A percentile compares a stretch with the other conserved stretches of the same genome.
Evolutionary conservation across 306 rosid genomes (phyloP).

Genomic region (Crataegus laevigata): DNA sequence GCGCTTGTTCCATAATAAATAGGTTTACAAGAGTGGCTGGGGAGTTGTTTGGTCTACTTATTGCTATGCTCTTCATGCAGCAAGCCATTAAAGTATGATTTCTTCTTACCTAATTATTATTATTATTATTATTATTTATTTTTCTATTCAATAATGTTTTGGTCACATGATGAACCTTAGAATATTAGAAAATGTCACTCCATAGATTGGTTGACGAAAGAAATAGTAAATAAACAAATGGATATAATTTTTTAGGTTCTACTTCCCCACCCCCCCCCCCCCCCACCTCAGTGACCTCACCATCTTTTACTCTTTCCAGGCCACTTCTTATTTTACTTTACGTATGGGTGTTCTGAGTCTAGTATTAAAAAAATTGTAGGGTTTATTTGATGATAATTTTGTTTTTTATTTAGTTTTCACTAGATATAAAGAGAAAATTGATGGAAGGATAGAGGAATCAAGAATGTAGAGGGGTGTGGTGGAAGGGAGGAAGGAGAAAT

Average conservation of each 20-base stretch:
- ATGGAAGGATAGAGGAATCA: not conserved
- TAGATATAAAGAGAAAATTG: too few relatives aligned
- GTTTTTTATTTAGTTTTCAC: not conserved
- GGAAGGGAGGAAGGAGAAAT: too few relatives aligned
- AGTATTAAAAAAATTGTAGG: not conserved
- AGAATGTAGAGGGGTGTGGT: not conserved
- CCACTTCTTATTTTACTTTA: not conserved
- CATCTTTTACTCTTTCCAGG: not conserved
- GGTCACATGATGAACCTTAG: not conserved
- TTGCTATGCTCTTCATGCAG: conserved; percentile 98
- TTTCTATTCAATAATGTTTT: not conserved
- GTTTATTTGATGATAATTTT: not conserved
- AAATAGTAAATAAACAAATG: not conserved
- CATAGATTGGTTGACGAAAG: not conserved
- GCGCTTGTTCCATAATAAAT: conserved; percentile 95
- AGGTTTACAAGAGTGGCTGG: conserved; percentile 93
- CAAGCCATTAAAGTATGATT: conserved; percentile 76
- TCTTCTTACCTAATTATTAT: not conserved
- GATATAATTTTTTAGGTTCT: not conserved
- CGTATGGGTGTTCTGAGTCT: not conserved
- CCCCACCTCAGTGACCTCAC: not conserved
- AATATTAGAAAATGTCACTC: not conserved
- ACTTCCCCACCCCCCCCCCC: too few relatives aligned
- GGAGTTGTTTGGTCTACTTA: conserved; percentile 86
- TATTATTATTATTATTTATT: not conserved